phyloP scores from a whole-genome alignment of 2,329 filamentous ascomycete species.

The Aspergillus sp. region DNA sequence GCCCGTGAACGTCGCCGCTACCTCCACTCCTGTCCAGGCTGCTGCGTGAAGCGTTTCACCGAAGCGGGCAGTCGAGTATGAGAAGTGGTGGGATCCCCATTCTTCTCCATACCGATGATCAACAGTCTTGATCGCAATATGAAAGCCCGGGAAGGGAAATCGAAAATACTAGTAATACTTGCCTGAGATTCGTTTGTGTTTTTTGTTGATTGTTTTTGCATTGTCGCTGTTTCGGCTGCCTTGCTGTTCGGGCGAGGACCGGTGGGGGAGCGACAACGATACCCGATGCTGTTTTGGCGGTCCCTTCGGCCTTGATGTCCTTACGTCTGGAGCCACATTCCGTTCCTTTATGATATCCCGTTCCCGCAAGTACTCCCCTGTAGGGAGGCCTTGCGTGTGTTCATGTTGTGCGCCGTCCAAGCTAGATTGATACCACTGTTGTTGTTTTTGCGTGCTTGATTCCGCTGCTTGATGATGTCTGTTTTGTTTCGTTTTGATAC shows the following conservation, averaged over 20 bases:
- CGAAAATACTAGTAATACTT: constrained; percentile 2
- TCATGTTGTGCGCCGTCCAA: constrained; percentile 26
- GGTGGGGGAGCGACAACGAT: constrained; percentile 30
- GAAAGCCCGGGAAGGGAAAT: constrained; percentile 15
- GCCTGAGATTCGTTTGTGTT: not conserved
- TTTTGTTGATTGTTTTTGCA: constrained; percentile 17
- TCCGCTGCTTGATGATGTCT: constrained; percentile 20
- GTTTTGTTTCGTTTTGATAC: constrained; percentile 33
- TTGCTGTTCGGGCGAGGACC: constrained; percentile 10
- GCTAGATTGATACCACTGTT: constrained; percentile 40
- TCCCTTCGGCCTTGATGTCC: constrained; percentile 23
- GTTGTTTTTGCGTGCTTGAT: constrained; percentile 30
- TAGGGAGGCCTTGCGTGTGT: constrained; percentile 18
- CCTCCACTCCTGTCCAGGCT: constrained; percentile 40
- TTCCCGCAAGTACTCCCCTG: constrained; percentile 25
- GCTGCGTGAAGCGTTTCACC: constrained; percentile 40
- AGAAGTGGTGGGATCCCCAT: constrained; percentile 42
- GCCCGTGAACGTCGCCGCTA: constrained; percentile 31
- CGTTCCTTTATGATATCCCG: constrained; percentile 36
- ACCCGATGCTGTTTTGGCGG: constrained; percentile 28
- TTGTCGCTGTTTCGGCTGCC: constrained; percentile 22
- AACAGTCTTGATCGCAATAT: constrained; percentile 7
- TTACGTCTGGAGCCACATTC: constrained; percentile 18
- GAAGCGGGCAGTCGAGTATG: constrained; percentile 37
- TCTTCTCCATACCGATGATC: constrained; percentile 22